These are phyloP conservation scores for Kwoniella heveanensis DNA, from an alignment of 768 basidiomycete genomes.

Conservation along the genomic window DNA sequence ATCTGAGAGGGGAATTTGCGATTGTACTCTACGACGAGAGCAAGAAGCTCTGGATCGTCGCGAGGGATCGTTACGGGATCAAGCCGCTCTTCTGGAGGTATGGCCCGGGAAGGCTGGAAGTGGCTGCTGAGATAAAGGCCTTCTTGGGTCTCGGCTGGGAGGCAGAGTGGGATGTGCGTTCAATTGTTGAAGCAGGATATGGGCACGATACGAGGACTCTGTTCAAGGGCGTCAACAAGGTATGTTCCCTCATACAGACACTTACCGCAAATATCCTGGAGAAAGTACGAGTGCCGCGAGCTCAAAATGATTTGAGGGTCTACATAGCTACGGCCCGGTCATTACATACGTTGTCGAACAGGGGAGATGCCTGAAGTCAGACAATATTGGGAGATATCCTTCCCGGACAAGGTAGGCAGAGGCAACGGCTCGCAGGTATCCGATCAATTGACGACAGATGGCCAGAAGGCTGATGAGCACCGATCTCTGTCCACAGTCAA, in stretches of 20 bases:
- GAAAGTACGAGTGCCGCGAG: no score
- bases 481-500: not conserved
- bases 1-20: constrained; percentile 48
- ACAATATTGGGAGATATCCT: constrained; percentile 41
- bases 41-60: constrained; percentile 33
- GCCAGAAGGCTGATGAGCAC: no score
- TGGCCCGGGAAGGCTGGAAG: not conserved
- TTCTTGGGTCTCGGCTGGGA: constrained; percentile 45
- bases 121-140: constrained; percentile 45
- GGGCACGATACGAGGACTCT: constrained; percentile 44
- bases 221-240: constrained; percentile 44
- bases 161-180: constrained; percentile 49
- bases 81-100: constrained; percentile 46
- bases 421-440: no score
- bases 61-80: constrained; percentile 50
- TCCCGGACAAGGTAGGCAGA: constrained; percentile 23
- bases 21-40: constrained; percentile 40
- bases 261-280: no score
- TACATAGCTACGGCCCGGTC: constrained; percentile 39
- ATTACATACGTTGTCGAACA: constrained; percentile 35
- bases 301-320: not conserved
- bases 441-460: no score
- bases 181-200: constrained; percentile 39
- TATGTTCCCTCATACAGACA: not conserved
- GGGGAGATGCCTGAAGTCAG: constrained; percentile 29